Evolutionary conservation across 192 early-diverging fungal species (phyloP).

Genomic region (Coemansia sp.): DNA sequence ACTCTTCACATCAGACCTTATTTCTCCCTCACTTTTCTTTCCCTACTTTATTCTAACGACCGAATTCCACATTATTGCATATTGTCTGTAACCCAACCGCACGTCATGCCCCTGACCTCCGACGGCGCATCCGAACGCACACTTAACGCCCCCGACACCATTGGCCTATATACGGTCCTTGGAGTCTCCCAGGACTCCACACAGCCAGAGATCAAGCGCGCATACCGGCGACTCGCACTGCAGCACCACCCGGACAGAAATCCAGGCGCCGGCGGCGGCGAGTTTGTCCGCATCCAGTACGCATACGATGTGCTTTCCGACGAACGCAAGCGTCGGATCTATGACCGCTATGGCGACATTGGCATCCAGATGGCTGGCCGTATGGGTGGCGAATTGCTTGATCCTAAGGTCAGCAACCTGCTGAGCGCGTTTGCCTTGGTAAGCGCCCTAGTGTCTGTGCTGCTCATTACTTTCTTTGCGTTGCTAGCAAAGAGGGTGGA

Average conservation of each 20-base stretch:
- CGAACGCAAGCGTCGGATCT: constrained; percentile 80
- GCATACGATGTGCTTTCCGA: constrained; percentile 80
- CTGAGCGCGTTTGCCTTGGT: constrained; percentile 59
- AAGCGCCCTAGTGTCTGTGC: constrained; percentile 52
- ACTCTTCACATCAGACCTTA: neutral
- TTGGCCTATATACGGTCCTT: constrained; percentile 84
- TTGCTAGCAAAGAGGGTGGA: constrained; percentile 79
- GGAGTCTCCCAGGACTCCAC: constrained; percentile 66
- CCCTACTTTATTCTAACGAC: neutral
- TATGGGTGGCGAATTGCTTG: constrained; percentile 62
- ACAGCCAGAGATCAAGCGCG: constrained; percentile 75
- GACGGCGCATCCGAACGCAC: constrained; percentile 35
- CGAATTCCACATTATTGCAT: neutral
- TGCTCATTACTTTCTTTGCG: constrained; percentile 80
- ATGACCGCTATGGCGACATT: constrained; percentile 85
- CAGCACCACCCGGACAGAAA: constrained; percentile 93
- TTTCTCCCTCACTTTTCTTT: neutral
- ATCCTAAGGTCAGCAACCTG: constrained; percentile 63
- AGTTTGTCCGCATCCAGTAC: constrained; percentile 83
- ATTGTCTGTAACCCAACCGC: neutral
- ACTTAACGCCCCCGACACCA: constrained; percentile 31
- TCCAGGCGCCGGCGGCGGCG: constrained; percentile 58
- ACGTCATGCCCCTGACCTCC: neutral
- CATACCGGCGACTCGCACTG: constrained; percentile 77
- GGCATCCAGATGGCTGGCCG: constrained; percentile 75